Evolutionary conservation across 441 rosid genomes (phyloP).

Genomic region (Gossypium schwendimanii): DNA sequence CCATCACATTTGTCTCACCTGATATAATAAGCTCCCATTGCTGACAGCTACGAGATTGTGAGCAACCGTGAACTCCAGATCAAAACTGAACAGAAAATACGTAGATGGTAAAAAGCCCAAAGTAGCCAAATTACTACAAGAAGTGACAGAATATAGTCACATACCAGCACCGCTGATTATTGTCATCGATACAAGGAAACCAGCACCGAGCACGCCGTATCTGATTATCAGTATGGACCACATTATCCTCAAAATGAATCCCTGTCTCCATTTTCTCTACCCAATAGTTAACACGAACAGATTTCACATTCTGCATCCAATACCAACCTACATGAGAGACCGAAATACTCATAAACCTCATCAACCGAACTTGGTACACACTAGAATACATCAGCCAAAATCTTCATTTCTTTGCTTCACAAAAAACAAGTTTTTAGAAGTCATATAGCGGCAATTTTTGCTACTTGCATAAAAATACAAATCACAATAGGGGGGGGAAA

Average conservation of each 20-base stretch:
- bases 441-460: background rate
- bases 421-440: background rate
- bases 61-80: conserved; percentile 93
- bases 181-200: conserved; percentile 90
- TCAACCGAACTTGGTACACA: conserved; percentile 19
- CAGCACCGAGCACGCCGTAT: conserved; percentile 92
- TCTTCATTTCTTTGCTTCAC: background rate
- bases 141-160: conserved; percentile 4
- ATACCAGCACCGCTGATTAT: conserved; percentile 85
- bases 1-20: conserved; percentile 44
- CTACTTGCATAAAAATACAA: background rate
- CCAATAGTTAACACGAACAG: conserved; percentile 80
- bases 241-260: conserved; percentile 68
- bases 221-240: conserved; percentile 86
- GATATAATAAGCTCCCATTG: conserved; percentile 72
- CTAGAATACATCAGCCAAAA: background rate
- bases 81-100: conserved; percentile 49
- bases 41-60: conserved; percentile 85
- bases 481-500: background rate
- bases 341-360: conserved; percentile 28
- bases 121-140: background rate
- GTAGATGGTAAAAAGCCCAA: conserved; percentile 8
- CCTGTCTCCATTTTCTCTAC: conserved; percentile 85
- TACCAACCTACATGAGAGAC: conserved; percentile 52
- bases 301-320: conserved; percentile 90